phyloP scores from a whole-genome alignment of 2,329 filamentous ascomycete genomes.

The Chaetomium sp. region DNA sequence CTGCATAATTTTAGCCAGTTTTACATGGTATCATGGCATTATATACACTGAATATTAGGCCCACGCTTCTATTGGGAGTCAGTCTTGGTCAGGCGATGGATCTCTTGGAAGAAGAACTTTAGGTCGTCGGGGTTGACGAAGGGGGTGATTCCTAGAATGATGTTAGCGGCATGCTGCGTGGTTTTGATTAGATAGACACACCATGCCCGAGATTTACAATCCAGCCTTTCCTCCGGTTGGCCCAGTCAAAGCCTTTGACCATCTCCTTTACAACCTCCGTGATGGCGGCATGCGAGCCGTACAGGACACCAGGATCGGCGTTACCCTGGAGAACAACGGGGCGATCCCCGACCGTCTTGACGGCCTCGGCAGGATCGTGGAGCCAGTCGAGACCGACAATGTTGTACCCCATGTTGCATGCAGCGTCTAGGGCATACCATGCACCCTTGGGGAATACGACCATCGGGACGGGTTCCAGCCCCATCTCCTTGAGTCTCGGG shows the following conservation, averaged over 20 bases:
- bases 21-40: slow-evolving; percentile 17
- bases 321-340: slow-evolving; percentile 86
- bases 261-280: slow-evolving; percentile 81
- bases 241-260: slow-evolving; percentile 78
- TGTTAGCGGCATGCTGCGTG: slow-evolving; percentile 24
- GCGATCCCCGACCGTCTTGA: slow-evolving; percentile 75
- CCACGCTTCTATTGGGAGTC: slow-evolving; percentile 27
- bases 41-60: neutral
- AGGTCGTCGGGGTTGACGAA: slow-evolving; percentile 92
- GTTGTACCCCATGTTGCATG: slow-evolving; percentile 87
- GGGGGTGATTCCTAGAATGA: slow-evolving; percentile 76
- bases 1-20: neutral
- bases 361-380: slow-evolving; percentile 82
- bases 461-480: slow-evolving; percentile 84
- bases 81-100: slow-evolving; percentile 68
- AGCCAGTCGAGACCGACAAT: slow-evolving; percentile 96
- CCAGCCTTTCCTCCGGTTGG: slow-evolving; percentile 83
- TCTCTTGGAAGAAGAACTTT: slow-evolving; percentile 90
- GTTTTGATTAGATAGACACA: slow-evolving; percentile 46
- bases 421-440: slow-evolving; percentile 87
- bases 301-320: slow-evolving; percentile 89
- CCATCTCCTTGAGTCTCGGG: slow-evolving; percentile 69
- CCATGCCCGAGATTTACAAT: slow-evolving; percentile 96
- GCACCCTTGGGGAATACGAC: slow-evolving; percentile 97
- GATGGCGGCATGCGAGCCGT: slow-evolving; percentile 80